phyloP scores from a whole-genome alignment of 2,329 filamentous ascomycete genomes.

The Arthrobotrys entomopaga region DNA sequence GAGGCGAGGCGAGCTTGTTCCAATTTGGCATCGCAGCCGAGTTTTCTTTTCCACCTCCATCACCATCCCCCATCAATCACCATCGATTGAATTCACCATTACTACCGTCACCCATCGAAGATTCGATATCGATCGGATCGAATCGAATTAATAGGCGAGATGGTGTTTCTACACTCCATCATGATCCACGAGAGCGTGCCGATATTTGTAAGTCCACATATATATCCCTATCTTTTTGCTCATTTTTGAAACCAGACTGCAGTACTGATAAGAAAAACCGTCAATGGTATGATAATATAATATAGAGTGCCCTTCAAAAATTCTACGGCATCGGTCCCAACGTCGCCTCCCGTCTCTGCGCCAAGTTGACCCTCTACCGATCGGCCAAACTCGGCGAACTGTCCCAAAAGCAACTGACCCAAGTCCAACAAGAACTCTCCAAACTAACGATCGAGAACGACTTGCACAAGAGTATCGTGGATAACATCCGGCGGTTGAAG shows the following conservation, averaged over 20 bases:
- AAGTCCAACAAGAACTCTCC: constrained; percentile 84
- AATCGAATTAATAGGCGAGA: constrained; percentile 32
- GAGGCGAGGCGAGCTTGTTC: not conserved
- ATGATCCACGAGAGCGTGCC: constrained; percentile 86
- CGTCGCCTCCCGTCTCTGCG: constrained; percentile 78
- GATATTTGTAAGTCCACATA: constrained; percentile 74
- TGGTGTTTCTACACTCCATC: constrained; percentile 84
- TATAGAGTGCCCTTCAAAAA: constrained; percentile 77
- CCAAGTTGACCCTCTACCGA: constrained; percentile 87
- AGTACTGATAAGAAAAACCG: too few species aligned
- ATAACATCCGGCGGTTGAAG: constrained; percentile 85
- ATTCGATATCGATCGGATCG: too few species aligned
- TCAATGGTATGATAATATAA: constrained; percentile 16
- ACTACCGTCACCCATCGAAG: too few species aligned
- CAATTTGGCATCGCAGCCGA: constrained; percentile 21
- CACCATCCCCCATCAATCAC: not conserved
- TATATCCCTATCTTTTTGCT: constrained; percentile 1
- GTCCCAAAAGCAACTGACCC: constrained; percentile 78
- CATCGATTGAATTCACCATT: not conserved
- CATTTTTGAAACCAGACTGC: constrained; percentile 38
- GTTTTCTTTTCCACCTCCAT: not conserved
- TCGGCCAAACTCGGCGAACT: constrained; percentile 80
- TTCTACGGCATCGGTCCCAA: constrained; percentile 87
- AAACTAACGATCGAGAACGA: constrained; percentile 96
- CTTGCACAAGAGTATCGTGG: constrained; percentile 77